Percentiles rank a stretch among this genome's conserved stretches.
These are phyloP conservation scores for Exobasidium cylindrosporum DNA, from an alignment of 1,284 basidiomycete species.

Conservation along the genomic window DNA sequence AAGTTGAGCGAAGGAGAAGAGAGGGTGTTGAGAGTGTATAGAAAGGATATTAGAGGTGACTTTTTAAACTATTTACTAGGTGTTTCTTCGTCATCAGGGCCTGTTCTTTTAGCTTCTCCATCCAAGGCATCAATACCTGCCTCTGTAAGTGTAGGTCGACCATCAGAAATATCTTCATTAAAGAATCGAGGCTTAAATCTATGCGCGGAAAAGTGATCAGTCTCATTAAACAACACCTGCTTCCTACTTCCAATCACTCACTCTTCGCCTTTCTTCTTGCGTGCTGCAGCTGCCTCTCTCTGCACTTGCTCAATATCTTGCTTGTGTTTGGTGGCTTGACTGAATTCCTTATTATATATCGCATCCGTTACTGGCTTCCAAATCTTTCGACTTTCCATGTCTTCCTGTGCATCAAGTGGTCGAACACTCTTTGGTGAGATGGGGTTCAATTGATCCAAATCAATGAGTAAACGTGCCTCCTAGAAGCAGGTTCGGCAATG, in stretches of 20 bases:
- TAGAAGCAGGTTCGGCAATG: not conserved
- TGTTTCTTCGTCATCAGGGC: slow-evolving; percentile 15
- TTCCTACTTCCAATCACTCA: slow-evolving; percentile 46
- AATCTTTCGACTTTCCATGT: slow-evolving; percentile 77
- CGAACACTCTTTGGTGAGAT: slow-evolving; percentile 76
- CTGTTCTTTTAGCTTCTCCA: slow-evolving; percentile 36
- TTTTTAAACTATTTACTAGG: too few relatives aligned
- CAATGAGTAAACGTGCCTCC: slow-evolving; percentile 72
- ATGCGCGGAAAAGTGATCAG: slow-evolving; percentile 8
- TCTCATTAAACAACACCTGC: not conserved
- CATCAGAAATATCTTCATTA: slow-evolving; percentile 69
- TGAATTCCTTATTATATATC: slow-evolving; percentile 78
- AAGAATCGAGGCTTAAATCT: slow-evolving; percentile 75
- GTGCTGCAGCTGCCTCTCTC: slow-evolving; percentile 38
- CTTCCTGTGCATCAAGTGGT: slow-evolving; percentile 73
- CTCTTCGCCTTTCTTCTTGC: slow-evolving; percentile 37
- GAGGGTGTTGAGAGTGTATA: too few relatives aligned
- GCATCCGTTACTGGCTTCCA: slow-evolving; percentile 74
- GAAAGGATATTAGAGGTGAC: not conserved
- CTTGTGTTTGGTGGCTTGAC: slow-evolving; percentile 44
- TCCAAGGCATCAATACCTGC: slow-evolving; percentile 53
- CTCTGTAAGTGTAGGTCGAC: slow-evolving; percentile 70
- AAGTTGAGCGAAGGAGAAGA: too few relatives aligned
- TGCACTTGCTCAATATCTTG: slow-evolving; percentile 50
- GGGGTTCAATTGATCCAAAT: slow-evolving; percentile 71